Evolutionary conservation across 192 early-diverging fungal genomes (phyloP), one percentile per base, ranked within the genome.

Genomic region (Podila epicladia): DNA sequence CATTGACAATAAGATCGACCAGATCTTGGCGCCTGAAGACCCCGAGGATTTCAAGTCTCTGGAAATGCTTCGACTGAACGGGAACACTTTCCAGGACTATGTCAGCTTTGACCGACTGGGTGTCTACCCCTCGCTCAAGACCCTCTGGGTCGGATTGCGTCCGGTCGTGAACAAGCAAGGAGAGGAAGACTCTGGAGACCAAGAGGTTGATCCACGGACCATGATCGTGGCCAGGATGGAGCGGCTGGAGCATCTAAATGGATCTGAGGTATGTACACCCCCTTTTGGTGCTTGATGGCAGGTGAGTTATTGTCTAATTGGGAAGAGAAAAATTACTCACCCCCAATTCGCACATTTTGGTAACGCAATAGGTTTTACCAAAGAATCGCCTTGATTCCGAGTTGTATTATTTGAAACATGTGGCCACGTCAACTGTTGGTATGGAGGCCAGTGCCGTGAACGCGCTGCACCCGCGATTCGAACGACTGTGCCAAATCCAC

Each of bases 361-460:
- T 37, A 15, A 45, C 41, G 15, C 12, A 8, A 41, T 82, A 87
- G 85, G 68, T 87, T 45, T 61, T 67, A 20, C 50, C 64, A 58
- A 82, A 65, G 7, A 74, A 85, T 20, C 70, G 85, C 28, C 50
- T 66, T 12, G 82, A 90, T 75, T 69, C 87, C 29, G 89, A 90
- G 50, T 65, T 87, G n/a, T 90, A 85, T 51, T 90, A 90, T 58
- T 58, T 88, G 8, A 82, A 76, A 37, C 74, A 87, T 67, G 77
- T 75, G 0, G 72, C 73, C 19, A 26, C 69, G 45, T 62, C 83
- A 11, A 69, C 73, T 29, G 73, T 84, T 31, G 76, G 72, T 12
- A 83, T 85, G 61, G 75, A 71, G 29, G 55, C 29, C 3, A 41
- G 41, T 11, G 67, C 61, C 0, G 55, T 80, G 12, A 62, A 67